Evolutionary conservation across 306 rosid genomes (phyloP), one percentile per base, ranked within the genome.

Genomic region (Dicorynia guianensis): DNA sequence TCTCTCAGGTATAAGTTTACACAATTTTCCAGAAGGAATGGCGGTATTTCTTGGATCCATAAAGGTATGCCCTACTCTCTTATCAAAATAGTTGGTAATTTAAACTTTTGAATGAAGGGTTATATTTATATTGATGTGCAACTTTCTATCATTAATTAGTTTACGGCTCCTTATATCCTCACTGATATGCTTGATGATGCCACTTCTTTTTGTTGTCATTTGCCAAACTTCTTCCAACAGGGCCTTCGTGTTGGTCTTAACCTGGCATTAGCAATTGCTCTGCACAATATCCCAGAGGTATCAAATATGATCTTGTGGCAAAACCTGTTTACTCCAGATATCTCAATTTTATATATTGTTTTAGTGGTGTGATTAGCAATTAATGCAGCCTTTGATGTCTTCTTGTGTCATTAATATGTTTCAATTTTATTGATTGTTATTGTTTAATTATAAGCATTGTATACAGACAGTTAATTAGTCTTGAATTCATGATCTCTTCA

Each of bases 1-100:
- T 67, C 36, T 40, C 18, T 1, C 78, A 96, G 99, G 99, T 80
- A 92, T 96, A 89, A 96, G 99, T 82, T 89, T 96, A 79, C 99
- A 96, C 83, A 96, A 92, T 71, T 92, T 96, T 81, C 99, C 99
- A 4, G 99, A 96, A 89, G 99, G 99, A 71, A 96, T 96, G 99
- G 99, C 99, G 0, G 99, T 96, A 56, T 96, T 96, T 63, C 98
- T 96, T 68, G 99, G 99, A 76, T 96, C 99, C 76, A 79, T 96
- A 62, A 92, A 92, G 98, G 99, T 96, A 92, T 12, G 18, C 43
- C 42, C 63, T 18, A 13, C 2, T 9, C 44, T 19, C 13, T 14
- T 54, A 36, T 70, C 38, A 8, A 35, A 54, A 12, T 14, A 5
- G 55, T 71, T 36, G 11, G 56, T 38, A 12, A 9, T 72, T 30